These are phyloP conservation scores for Phytophthora europaea DNA, from an alignment of 352 stramenopile genomes.

Conservation along the genomic window DNA sequence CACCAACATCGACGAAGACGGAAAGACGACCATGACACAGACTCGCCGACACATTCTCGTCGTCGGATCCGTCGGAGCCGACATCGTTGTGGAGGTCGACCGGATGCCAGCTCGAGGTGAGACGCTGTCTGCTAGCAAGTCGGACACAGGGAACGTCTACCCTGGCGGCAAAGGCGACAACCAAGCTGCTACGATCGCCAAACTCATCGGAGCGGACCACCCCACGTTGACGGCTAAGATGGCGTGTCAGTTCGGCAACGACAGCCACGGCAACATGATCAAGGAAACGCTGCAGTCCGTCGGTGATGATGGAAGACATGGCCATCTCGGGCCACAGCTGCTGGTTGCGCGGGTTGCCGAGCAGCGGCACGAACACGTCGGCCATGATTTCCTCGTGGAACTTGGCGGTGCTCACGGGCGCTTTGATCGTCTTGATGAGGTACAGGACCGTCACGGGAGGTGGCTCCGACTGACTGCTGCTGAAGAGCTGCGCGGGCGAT, in stretches of 20 bases:
- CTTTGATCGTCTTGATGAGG: conserved; percentile 78
- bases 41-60: conserved; percentile 50
- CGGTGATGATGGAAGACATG: conserved; percentile 72
- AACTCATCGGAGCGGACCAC: conserved; percentile 34
- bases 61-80: conserved; percentile 73
- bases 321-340: conserved; percentile 86
- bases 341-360: conserved; percentile 85
- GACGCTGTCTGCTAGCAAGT: conserved; percentile 55
- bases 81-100: conserved; percentile 71
- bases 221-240: conserved; percentile 45
- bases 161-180: conserved; percentile 81
- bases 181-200: conserved; percentile 64
- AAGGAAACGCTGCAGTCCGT: conserved; percentile 37
- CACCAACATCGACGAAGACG: neutral
- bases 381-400: conserved; percentile 80
- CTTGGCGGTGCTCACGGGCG: conserved; percentile 63
- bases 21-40: conserved; percentile 25
- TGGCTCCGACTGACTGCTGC: neutral
- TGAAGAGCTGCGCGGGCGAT: conserved; percentile 50
- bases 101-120: conserved; percentile 65
- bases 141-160: conserved; percentile 63
- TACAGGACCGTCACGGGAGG: conserved; percentile 72
- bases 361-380: conserved; percentile 79
- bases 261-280: conserved; percentile 56
- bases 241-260: conserved; percentile 66